phyloP scores from a whole-genome alignment of 2,329 filamentous ascomycete genomes.

The Esteya vermicola region DNA sequence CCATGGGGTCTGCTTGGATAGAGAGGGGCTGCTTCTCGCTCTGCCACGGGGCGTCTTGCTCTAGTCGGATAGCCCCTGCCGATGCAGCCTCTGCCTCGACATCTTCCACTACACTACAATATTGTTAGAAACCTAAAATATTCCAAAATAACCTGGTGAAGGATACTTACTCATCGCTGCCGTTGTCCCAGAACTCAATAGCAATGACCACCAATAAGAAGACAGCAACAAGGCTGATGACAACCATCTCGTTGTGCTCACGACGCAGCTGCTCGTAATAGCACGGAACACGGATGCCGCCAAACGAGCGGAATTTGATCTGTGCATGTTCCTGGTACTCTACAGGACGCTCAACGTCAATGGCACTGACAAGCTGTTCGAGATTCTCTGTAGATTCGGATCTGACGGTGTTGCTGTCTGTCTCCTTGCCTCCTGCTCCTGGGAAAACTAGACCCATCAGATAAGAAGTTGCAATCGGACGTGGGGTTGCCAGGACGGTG shows the following conservation, averaged over 20 bases:
- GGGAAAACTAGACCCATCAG: constrained; percentile 8
- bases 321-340: background rate
- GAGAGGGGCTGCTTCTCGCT: background rate
- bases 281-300: constrained; percentile 7
- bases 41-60: too few relatives aligned
- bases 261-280: constrained; percentile 9
- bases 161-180: constrained; percentile 13
- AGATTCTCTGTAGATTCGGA: background rate
- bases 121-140: too few relatives aligned
- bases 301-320: background rate
- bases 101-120: too few relatives aligned
- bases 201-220: constrained; percentile 17
- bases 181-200: constrained; percentile 14
- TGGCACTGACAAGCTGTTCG: background rate
- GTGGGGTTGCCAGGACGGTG: constrained; percentile 5
- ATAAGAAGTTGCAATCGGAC: constrained; percentile 10
- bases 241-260: constrained; percentile 16
- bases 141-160: too few relatives aligned
- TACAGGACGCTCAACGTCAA: background rate
- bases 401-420: background rate
- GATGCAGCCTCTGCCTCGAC: too few relatives aligned
- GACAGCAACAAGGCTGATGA: constrained; percentile 15
- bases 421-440: background rate
- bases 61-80: too few relatives aligned
- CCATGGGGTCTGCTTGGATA: too few relatives aligned